Conservation (phyloP, 176 grass and related monocot genomes). For the Carex cristatella region DNA sequence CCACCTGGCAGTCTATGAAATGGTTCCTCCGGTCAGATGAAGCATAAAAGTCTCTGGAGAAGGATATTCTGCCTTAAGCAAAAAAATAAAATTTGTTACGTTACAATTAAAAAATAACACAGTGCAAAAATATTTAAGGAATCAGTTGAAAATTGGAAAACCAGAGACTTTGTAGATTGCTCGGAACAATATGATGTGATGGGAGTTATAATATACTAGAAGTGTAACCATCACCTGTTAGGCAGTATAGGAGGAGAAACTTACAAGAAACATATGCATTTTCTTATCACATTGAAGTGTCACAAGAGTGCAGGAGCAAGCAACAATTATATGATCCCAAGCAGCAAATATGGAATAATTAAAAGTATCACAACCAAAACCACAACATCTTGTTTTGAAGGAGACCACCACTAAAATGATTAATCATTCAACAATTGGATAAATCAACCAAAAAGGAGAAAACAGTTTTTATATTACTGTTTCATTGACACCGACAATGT, state of each 20-base stretch:
- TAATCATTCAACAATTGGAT: not conserved
- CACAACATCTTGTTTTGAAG: not conserved
- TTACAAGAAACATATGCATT: slow-evolving; percentile 7
- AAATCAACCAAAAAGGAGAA: not conserved
- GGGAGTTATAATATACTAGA: not conserved
- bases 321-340: not conserved
- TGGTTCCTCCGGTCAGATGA: not conserved
- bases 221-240: slow-evolving; percentile 4
- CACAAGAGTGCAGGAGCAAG: not conserved
- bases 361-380: not conserved
- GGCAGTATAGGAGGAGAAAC: not conserved
- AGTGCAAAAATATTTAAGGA: not conserved
- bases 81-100: not conserved
- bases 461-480: not conserved
- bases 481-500: not conserved
- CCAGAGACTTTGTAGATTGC: not conserved
- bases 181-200: slow-evolving; percentile 8
- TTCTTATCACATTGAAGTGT: not conserved
- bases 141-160: not conserved
- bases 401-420: not conserved
- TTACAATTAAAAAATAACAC: not conserved
- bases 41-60: not conserved
- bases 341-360: not conserved
- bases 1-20: not conserved
- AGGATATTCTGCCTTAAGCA: not conserved